Evolutionary conservation across 305 asterid species (phyloP).

Genomic region (Fraxinus albicans): DNA sequence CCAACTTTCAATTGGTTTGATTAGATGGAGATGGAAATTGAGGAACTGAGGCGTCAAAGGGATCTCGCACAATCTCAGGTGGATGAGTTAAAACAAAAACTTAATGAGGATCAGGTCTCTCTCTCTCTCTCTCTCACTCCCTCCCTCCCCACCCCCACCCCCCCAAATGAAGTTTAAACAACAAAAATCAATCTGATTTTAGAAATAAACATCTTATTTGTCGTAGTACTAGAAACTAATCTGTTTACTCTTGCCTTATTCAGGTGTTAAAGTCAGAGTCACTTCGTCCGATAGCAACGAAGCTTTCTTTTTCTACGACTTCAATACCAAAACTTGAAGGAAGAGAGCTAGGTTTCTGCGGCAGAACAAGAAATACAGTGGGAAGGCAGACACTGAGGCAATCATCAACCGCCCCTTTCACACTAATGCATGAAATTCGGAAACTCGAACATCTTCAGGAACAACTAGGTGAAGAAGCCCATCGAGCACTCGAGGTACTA

Average conservation of each 20-base stretch:
- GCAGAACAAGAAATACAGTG: conserved; percentile 53
- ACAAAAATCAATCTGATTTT: background rate
- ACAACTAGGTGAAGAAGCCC: conserved; percentile 94
- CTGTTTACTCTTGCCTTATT: conserved; percentile 10
- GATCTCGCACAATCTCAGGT: conserved; percentile 87
- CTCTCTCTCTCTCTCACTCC: background rate
- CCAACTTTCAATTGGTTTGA: conserved; percentile 15
- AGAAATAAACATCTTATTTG: background rate
- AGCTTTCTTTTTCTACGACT: conserved; percentile 86
- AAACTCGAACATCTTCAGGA: conserved; percentile 97
- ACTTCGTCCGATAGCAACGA: conserved; percentile 58
- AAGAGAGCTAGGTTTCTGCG: conserved; percentile 37
- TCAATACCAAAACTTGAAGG: conserved; percentile 57
- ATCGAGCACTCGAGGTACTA: conserved; percentile 86
- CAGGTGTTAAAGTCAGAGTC: conserved; percentile 56
- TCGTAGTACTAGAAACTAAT: background rate
- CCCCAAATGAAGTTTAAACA: background rate
- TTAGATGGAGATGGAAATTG: conserved; percentile 96
- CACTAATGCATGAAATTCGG: conserved; percentile 89
- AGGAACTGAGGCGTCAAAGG: conserved; percentile 86
- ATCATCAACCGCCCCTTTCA: conserved; percentile 89
- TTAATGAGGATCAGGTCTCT: conserved; percentile 69
- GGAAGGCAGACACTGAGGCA: conserved; percentile 83
- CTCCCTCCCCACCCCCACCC: background rate
- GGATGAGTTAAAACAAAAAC: conserved; percentile 76